A percentile compares a stretch with the other conserved stretches of the same genome.
These are phyloP conservation scores for Vachellia pachyceras DNA, from an alignment of 306 rosid species.

Conservation along the genomic window DNA sequence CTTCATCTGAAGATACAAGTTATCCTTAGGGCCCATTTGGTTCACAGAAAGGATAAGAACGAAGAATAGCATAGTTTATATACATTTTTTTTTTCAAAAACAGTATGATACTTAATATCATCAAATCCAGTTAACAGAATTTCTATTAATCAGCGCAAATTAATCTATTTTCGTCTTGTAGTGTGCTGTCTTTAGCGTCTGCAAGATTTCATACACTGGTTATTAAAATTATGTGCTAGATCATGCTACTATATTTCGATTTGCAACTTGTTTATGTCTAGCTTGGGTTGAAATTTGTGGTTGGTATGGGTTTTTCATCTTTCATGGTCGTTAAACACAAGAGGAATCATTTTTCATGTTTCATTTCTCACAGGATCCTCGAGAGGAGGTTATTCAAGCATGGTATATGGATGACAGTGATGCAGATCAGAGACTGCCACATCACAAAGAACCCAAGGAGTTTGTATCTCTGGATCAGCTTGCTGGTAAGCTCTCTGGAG, in stretches of 20 bases:
- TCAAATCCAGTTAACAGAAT: constrained; percentile 7
- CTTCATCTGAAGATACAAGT: background rate
- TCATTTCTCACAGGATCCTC: constrained; percentile 65
- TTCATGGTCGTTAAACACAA: background rate
- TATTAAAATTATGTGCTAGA: background rate
- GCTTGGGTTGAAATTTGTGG: constrained; percentile 21
- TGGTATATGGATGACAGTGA: constrained; percentile 97
- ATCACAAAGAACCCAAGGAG: constrained; percentile 86
- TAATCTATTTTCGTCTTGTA: background rate
- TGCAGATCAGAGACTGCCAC: constrained; percentile 96
- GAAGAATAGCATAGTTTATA: too few relatives aligned
- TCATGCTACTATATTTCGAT: background rate
- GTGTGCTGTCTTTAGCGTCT: background rate
- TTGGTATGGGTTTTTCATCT: constrained; percentile 20
- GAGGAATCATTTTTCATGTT: constrained; percentile 26
- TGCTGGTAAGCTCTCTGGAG: constrained; percentile 55
- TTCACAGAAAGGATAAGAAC: background rate
- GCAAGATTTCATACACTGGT: background rate
- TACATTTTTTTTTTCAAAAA: background rate
- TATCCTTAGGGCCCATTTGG: background rate
- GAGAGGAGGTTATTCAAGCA: constrained; percentile 95
- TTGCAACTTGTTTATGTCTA: constrained; percentile 11
- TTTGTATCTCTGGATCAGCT: constrained; percentile 82
- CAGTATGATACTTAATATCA: background rate
- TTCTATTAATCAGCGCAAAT: background rate